Base-by-base conservation (phyloP, 768 basidiomycete genomes). In the Vararia minispora region DNA sequence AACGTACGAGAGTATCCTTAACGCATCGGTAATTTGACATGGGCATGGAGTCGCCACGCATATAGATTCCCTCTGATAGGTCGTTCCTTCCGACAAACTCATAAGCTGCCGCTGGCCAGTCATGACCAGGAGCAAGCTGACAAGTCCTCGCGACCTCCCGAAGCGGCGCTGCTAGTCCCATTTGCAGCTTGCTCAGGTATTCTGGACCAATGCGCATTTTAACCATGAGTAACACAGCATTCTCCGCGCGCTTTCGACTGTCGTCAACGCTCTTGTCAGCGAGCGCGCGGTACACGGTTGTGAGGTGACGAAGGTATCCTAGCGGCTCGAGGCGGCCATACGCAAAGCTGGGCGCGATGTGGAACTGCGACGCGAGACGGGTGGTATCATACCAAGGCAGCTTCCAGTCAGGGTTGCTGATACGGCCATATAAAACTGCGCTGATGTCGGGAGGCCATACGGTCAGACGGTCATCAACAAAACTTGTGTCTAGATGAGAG, bases 101-200 rank as follows among this genome's bases (percentile, higher is more conserved):
- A 56, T 87, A 90, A 11, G 76, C 71, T 10, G 65, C 64, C n/a
- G 70, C 44, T 0, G 78, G 69, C 89, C 88, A 91, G 44, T 78
- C 69, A 4, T 68, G 65, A 1, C 80, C 76, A 3, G 92, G 86
- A 0, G 76, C 70, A 5, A 82, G 58, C 52, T 94, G 90, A 44
- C 87, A 89, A 7, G 80, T 77, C 43, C 88, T 63, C n/a, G 83
- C 66, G 1, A 84, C 86, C 55, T 98, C 95, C 37, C 80, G 64
- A 4, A 98, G 59, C 2, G 94, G 92, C 0, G 79, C 70, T 2
- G 79, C 72, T 21, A 86, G 64, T 1, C 85, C 84, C 9, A 86
- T 54, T 1, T 85, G 77, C 13, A 90, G 55, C 14, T 60, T 58
- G 39, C 71, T 64, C 28, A 85, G 49, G 35, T 76, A 65, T 10